These are phyloP conservation scores for Pyrus betulifolia DNA, from an alignment of 306 rosid genomes.

Conservation along the genomic window DNA sequence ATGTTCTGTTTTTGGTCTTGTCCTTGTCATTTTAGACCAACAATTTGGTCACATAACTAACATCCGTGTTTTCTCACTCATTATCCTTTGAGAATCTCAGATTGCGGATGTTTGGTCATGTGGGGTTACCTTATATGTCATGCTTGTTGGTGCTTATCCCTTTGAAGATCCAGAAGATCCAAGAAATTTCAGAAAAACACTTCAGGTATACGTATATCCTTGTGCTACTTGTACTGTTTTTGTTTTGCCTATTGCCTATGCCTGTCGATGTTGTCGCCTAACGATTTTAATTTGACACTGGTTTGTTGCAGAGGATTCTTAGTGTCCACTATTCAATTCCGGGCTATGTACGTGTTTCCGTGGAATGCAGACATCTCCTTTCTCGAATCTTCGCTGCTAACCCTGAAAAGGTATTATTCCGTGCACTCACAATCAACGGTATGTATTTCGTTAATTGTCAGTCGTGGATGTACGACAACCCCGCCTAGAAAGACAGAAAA, in stretches of 20 bases:
- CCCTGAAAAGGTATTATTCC: constrained; percentile 64
- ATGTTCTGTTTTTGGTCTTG: background rate
- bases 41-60: constrained; percentile 10
- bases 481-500: background rate
- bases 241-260: background rate
- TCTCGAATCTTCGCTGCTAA: constrained; percentile 77
- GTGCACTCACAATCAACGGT: background rate
- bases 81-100: constrained; percentile 36
- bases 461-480: background rate
- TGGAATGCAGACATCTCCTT: constrained; percentile 78
- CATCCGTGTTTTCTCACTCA: background rate
- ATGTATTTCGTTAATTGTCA: background rate
- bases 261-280: background rate
- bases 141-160: constrained; percentile 99
- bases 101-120: constrained; percentile 99
- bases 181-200: constrained; percentile 89
- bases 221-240: background rate
- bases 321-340: constrained; percentile 86
- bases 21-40: constrained; percentile 12
- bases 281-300: constrained; percentile 6
- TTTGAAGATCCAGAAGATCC: constrained; percentile 98
- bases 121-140: constrained; percentile 97
- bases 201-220: constrained; percentile 43
- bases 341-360: constrained; percentile 63
- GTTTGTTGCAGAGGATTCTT: constrained; percentile 68